Conservation (phyloP, 108 stramenopile species). For the Discostella stelligeroides region DNA sequence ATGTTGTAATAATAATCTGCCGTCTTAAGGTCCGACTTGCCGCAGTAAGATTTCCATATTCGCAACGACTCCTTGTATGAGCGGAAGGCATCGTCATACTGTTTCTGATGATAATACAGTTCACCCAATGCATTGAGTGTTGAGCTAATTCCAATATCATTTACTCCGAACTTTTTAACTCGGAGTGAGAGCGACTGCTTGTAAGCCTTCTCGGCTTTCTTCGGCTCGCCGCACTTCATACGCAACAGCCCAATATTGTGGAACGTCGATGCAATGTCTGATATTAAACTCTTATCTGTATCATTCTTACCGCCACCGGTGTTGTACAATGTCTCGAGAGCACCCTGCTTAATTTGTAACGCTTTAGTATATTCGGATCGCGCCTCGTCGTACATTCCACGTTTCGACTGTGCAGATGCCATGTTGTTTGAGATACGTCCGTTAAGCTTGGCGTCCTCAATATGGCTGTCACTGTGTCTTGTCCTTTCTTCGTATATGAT, state of each 20-base stretch:
- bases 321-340: conserved; percentile 39
- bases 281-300: conserved; percentile 62
- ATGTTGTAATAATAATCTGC: conserved; percentile 52
- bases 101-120: conserved; percentile 47
- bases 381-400: conserved; percentile 42
- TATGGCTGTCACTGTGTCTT: conserved; percentile 10
- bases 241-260: conserved; percentile 53
- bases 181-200: conserved; percentile 52
- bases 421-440: conserved; percentile 48
- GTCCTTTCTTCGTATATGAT: background rate
- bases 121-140: conserved; percentile 50
- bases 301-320: conserved; percentile 19
- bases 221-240: conserved; percentile 36
- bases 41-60: conserved; percentile 44
- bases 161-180: conserved; percentile 52
- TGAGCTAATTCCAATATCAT: conserved; percentile 46
- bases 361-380: conserved; percentile 44
- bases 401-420: conserved; percentile 43
- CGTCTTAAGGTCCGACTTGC: conserved; percentile 33
- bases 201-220: conserved; percentile 54
- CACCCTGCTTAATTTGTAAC: conserved; percentile 47
- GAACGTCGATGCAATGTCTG: conserved; percentile 61
- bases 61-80: conserved; percentile 54
- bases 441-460: conserved; percentile 45
- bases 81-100: conserved; percentile 53